phyloP scores from a whole-genome alignment of 306 rosid species.

The Pterocarpus santalinus region DNA sequence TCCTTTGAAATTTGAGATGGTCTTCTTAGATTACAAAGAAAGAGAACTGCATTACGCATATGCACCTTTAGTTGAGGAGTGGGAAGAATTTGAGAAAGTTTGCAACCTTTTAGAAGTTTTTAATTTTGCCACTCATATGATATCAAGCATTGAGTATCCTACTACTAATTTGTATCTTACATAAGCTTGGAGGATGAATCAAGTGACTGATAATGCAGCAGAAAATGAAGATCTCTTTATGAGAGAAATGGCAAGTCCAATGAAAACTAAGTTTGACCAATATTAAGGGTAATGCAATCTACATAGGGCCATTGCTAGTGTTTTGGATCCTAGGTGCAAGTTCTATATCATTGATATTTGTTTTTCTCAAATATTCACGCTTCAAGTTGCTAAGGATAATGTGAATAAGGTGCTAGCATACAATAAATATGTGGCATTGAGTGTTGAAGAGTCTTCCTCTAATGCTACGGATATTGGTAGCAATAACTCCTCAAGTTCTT shows the following conservation, averaged over 20 bases:
- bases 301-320: not conserved
- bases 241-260: not conserved
- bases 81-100: not conserved
- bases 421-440: not conserved
- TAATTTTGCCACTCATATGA: not conserved
- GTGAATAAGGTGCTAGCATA: not conserved
- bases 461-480: not conserved
- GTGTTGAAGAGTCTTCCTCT: not conserved
- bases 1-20: not conserved
- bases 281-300: not conserved
- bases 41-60: not conserved
- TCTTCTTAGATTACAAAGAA: not conserved
- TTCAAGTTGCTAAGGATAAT: not conserved
- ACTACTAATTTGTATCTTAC: not conserved
- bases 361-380: not conserved
- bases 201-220: not conserved
- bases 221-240: not conserved
- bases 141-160: not conserved
- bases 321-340: constrained; percentile 1
- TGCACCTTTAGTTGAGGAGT: not conserved
- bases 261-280: not conserved
- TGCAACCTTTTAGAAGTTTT: constrained; percentile 10
- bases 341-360: not conserved
- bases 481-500: not conserved
- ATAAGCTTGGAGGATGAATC: not conserved